Base-by-base conservation (phyloP, 306 rosid species). In the Begonia loranthoides region DNA sequence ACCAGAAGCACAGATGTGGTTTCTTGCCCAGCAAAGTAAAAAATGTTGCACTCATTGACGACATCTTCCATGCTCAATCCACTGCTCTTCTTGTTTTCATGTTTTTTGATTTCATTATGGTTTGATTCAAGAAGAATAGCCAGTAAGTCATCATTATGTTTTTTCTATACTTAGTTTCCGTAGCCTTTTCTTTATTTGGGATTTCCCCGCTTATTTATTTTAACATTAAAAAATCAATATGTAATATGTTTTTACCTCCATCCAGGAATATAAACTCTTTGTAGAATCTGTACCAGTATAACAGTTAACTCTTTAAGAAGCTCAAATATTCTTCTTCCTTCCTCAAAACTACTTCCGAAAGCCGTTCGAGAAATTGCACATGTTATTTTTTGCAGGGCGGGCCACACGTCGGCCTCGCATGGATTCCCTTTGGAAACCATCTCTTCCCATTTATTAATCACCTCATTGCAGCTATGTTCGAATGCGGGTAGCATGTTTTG, bases 31-130 rank as follows among this genome's bases (percentile, higher is more conserved):
- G n/a, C n/a, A n/a, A n/a, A n/a, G n/a, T n/a, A n/a, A n/a, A n/a
- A n/a, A n/a, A n/a, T n/a, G n/a, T 75, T 75, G 66, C 80, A 82
- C 51, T 82, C 86, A 6, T 60, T 68, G 0, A 78, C 58, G 2
- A 82, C 71, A 1, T 82, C 83, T 9, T 76, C 39, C 28, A 57
- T 41, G 10, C 40, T 71, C 75, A 81, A 60, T 14, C 84, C 84
- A 41, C 41, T 50, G 6, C 61, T 58, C 54, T 77, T 80, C 1
- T 22, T 52, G n/a, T n/a, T n/a, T n/a, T n/a, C n/a, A n/a, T n/a
- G n/a, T n/a, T n/a, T n/a, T n/a, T n/a, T n/a, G n/a, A 76, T 68
- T 61, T 76, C 83, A 22, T 46, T 68, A 1, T 36, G 47, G 56
- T 77, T 80, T 4, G 84, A 71, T n/a, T 71, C 85, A 36, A 81